Evolutionary conservation across 75 land plant species (phyloP), one percentile per base, ranked within the genome.

Genomic region (Pinus albicaulis): DNA sequence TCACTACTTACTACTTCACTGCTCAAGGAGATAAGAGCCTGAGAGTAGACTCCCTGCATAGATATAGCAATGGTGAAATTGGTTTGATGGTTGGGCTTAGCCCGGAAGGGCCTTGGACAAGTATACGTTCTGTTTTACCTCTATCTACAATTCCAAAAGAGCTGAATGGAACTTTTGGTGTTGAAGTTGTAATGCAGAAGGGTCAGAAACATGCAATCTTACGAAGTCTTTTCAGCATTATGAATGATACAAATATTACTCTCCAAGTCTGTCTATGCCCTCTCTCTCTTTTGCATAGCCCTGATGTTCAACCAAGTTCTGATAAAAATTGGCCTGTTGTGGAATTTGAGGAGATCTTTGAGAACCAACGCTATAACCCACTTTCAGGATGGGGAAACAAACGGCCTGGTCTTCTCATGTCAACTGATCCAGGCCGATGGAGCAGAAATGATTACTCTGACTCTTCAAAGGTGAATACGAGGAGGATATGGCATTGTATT

Each of bases 291-390:
- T 73, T 90, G 59, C 41, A 76, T 38, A 79, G 22, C 59, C 83
- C 75, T 23, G 80, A 84, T 77, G 72, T 73, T 61, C 22, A 59
- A 38, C 41, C 53, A 59, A 56, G 57, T 22, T 24, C 24, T 52
- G 76, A 55, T 71, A 74, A 73, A 24, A 61, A 79, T 58, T 71
- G 77, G 68, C 22, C 68, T 26, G 79, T 59, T 59, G 48, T 65
- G 17, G 73, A 87, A 44, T 59, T 75, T 20, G 98, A 91, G 82
- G 91, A 93, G 62, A 76, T 85, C 12, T 91, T 89, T 81, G 89
- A 93, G 79, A 94, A 94, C 77, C 92, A 94, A 71, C 80, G 91
- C 20, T 92, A 89, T 80, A 91, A 90, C 34, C 89, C 92, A 59
- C 77, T 82, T 72, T 83, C 90, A 74, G 94, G 97, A 23, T 94